Percentiles rank a stretch among this genome's conserved stretches.
Conservation (phyloP, 2,329 filamentous ascomycete genomes). For the Venturiaceae sp. region DNA sequence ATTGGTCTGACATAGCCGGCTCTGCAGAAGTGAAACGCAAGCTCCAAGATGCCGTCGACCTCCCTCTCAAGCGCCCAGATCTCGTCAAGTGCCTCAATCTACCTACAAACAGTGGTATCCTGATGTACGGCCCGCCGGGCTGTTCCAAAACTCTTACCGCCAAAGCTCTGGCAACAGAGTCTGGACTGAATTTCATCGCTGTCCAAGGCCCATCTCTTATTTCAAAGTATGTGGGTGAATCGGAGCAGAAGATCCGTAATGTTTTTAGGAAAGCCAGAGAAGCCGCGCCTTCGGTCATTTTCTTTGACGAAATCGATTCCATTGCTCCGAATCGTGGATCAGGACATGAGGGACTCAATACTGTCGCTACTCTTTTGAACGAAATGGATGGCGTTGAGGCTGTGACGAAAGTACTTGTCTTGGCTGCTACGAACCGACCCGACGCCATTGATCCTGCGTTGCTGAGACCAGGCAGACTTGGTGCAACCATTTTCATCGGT, state of each 20-base stretch:
- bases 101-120: conserved; percentile 66
- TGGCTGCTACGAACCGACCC: conserved; percentile 87
- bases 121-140: conserved; percentile 86
- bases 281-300: conserved; percentile 87
- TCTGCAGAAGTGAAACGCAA: conserved; percentile 62
- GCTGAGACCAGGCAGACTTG: conserved; percentile 76
- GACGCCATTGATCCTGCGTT: conserved; percentile 79
- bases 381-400: conserved; percentile 94
- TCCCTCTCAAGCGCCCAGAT: conserved; percentile 41
- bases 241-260: conserved; percentile 74
- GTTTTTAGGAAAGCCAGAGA: conserved; percentile 77
- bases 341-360: conserved; percentile 55
- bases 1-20: conserved; percentile 82
- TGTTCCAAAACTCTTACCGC: conserved; percentile 92
- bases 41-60: conserved; percentile 47
- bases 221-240: conserved; percentile 96
- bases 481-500: conserved; percentile 76
- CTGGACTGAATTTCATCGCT: conserved; percentile 84
- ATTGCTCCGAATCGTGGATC: conserved; percentile 54
- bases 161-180: conserved; percentile 83
- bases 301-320: conserved; percentile 93
- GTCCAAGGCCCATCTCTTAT: conserved; percentile 90
- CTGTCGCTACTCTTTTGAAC: conserved; percentile 79
- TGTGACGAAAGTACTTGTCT: conserved; percentile 71
- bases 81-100: conserved; percentile 40